phyloP scores from a whole-genome alignment of 2,329 filamentous ascomycete species.

The Curvularia sp. region DNA sequence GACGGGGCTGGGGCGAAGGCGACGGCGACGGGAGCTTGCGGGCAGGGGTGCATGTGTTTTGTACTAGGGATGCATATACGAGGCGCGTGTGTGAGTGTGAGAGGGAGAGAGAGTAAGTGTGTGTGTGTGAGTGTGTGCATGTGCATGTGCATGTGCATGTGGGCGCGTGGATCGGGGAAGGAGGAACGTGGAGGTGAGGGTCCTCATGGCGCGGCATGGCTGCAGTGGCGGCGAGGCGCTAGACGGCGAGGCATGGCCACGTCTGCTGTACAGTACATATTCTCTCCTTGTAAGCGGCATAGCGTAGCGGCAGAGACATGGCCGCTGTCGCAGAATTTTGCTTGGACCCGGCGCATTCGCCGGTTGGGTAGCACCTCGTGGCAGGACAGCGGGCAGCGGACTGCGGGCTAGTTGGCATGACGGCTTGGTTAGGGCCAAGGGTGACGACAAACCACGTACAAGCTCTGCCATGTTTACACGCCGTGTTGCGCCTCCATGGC shows the following conservation, averaged over 20 bases:
- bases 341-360: constrained; percentile 28
- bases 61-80: constrained; percentile 5
- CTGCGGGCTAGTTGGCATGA: no score
- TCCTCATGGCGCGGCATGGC: constrained; percentile 1
- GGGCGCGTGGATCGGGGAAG: constrained; percentile 1
- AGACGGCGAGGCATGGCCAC: constrained; percentile 3
- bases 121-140: no score
- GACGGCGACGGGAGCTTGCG: background rate
- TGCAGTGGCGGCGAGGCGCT: no score
- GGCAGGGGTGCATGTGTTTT: constrained; percentile 1
- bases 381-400: constrained; percentile 37
- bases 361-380: constrained; percentile 41
- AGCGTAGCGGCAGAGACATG: background rate
- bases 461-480: constrained; percentile 12
- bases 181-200: constrained; percentile 2
- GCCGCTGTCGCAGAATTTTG: constrained; percentile 12
- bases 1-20: constrained; percentile 4
- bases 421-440: constrained; percentile 28
- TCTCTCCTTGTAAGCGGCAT: background rate
- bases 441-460: constrained; percentile 18
- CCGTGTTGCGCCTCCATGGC: constrained; percentile 12
- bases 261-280: background rate
- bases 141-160: background rate
- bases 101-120: no score
- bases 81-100: constrained; percentile 1